Conservation (phyloP, 441 rosid genomes). For the Corymbia calophylla region DNA sequence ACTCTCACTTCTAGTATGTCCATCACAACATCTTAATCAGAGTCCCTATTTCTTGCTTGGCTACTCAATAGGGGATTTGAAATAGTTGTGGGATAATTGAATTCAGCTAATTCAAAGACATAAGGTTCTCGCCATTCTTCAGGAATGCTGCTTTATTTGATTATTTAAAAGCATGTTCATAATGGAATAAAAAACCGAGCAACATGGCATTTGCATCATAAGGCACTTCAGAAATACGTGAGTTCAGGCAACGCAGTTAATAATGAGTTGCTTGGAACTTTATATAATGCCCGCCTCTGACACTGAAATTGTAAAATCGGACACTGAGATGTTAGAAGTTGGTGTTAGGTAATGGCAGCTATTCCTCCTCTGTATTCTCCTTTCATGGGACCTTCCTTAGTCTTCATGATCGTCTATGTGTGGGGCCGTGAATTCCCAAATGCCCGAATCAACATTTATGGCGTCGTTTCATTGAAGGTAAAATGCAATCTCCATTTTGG, state of each 20-base stretch:
- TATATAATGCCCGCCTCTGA: neutral
- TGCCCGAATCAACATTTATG: constrained; percentile 43
- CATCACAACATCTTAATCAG: neutral
- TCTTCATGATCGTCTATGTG: constrained; percentile 52
- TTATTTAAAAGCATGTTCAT: neutral
- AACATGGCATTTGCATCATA: neutral
- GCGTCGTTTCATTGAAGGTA: constrained; percentile 54
- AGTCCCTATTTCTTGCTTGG: neutral
- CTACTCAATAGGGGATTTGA: neutral
- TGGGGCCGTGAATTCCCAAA: constrained; percentile 62
- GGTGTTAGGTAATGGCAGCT: constrained; percentile 35
- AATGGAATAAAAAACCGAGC: neutral
- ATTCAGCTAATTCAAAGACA: neutral
- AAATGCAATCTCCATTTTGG: neutral
- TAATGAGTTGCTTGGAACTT: neutral
- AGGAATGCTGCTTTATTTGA: neutral
- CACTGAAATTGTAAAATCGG: neutral
- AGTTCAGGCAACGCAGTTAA: neutral
- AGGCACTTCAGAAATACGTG: neutral
- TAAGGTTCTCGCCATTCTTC: neutral
- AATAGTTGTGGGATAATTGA: neutral
- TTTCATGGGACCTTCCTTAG: constrained; percentile 50
- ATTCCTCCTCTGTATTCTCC: constrained; percentile 38
- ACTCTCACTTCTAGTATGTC: constrained; percentile 42
- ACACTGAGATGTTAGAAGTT: neutral